Base-by-base conservation (phyloP, 352 stramenopile species). In the Phytopythium oedochilum region DNA sequence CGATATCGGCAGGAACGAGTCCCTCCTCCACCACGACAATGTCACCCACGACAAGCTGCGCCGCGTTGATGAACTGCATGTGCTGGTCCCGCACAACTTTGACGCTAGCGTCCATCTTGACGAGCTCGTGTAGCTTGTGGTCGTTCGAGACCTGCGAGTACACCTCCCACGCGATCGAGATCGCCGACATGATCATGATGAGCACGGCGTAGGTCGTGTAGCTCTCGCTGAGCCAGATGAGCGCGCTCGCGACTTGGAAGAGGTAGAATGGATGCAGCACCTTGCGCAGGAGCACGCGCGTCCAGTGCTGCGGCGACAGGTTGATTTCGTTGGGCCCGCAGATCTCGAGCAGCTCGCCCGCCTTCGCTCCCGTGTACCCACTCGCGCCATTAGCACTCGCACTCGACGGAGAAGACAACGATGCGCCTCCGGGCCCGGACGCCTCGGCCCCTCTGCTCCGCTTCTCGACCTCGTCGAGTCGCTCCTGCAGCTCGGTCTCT, bases 191-290 rank as follows among this genome's bases (percentile, higher is more conserved):
- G 18, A 54, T 51, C 12, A 86, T 38, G 49, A 93, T 86, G 15
- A 89, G 59, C 26, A 85, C 53, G 22, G 83, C 72, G 55, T 93
- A 93, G 4, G 74, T 78, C 29, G 59, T 78, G 53, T 93, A 93
- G 8, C 45, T 59, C 58, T 91, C 77, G 45, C 63, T 74, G 36
- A 91, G 55, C 83, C 83, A 93, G 46, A 93, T 69, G 32, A 85
- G 20, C 8, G 74, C 77, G 31, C 80, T 89, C 22, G 75, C 47
- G 17, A 89, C 59, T 54, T 92, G 83, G 57, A 92, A 90, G 18
- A 92, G 59, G 60, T 92, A 92, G 61, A 91, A 92, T 49, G 83
- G 83, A 26, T 92, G 83, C 18, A 88, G 43, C 15, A 91, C 63
- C 47, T 90, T 90, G 35, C 76, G 71, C 11, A 91, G 54, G 9